These are phyloP conservation scores for Osmanthus fragrans DNA, from an alignment of 257 asterid species.

Conservation along the genomic window DNA sequence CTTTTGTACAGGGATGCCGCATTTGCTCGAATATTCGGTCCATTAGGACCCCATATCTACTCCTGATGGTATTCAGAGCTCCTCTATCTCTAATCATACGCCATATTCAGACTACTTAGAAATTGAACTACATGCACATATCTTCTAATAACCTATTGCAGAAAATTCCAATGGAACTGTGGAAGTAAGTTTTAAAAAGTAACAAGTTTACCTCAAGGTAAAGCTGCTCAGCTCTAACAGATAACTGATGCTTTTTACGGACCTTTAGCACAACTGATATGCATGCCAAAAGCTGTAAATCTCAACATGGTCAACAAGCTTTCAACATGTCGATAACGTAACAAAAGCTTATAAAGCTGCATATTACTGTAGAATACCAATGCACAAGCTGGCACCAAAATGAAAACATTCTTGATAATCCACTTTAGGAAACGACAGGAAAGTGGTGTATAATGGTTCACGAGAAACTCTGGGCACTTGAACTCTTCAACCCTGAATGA, in stretches of 20 bases:
- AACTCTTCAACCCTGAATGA: constrained; percentile 65
- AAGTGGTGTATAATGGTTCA: constrained; percentile 58
- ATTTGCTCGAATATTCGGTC: no score
- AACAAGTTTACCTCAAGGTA: constrained; percentile 64
- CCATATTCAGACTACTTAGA: background rate
- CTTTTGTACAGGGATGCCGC: no score
- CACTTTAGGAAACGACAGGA: constrained; percentile 61
- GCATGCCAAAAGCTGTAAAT: constrained; percentile 81
- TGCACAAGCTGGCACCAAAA: constrained; percentile 61
- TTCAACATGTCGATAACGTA: constrained; percentile 33
- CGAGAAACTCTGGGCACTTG: constrained; percentile 79
- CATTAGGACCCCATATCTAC: no score
- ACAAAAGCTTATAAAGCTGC: constrained; percentile 46
- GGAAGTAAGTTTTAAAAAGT: background rate
- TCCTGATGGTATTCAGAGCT: no score
- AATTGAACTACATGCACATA: background rate
- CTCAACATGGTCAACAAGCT: constrained; percentile 57
- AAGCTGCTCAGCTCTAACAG: constrained; percentile 73
- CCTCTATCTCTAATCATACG: no score
- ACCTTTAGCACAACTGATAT: constrained; percentile 45
- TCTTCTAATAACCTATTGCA: background rate
- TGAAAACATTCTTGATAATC: constrained; percentile 60
- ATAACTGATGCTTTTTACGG: constrained; percentile 47
- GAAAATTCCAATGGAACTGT: background rate
- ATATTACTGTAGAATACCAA: constrained; percentile 58